Evolutionary conservation across 257 asterid species (phyloP).

Genomic region (Asclepias syriaca): DNA sequence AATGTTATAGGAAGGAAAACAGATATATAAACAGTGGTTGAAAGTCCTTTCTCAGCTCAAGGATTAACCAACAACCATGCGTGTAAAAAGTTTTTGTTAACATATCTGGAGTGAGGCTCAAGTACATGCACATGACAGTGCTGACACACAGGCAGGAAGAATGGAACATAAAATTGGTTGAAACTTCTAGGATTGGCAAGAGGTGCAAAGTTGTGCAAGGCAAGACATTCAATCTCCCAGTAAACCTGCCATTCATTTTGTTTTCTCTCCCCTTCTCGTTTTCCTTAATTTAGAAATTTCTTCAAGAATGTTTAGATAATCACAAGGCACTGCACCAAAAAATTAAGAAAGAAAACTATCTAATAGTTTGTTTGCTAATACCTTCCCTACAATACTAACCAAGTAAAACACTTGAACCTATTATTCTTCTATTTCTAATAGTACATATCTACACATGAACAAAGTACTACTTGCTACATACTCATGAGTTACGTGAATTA

Average conservation of each 20-base stretch:
- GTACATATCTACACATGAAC: background rate
- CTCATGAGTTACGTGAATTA: background rate
- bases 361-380: background rate
- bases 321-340: background rate
- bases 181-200: background rate
- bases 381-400: background rate
- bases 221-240: background rate
- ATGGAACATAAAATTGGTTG: background rate
- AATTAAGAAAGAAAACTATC: background rate
- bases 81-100: background rate
- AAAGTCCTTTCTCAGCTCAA: background rate
- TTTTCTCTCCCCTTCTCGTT: background rate
- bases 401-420: background rate
- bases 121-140: background rate
- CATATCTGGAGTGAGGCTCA: background rate
- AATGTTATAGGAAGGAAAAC: background rate
- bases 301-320: background rate
- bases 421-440: background rate
- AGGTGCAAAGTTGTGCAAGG: background rate
- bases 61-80: background rate
- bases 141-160: background rate
- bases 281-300: background rate
- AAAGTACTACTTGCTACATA: background rate
- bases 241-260: background rate
- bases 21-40: background rate